Conservation (phyloP, 2,329 filamentous ascomycete genomes). For the Parastagonospora avenae region DNA sequence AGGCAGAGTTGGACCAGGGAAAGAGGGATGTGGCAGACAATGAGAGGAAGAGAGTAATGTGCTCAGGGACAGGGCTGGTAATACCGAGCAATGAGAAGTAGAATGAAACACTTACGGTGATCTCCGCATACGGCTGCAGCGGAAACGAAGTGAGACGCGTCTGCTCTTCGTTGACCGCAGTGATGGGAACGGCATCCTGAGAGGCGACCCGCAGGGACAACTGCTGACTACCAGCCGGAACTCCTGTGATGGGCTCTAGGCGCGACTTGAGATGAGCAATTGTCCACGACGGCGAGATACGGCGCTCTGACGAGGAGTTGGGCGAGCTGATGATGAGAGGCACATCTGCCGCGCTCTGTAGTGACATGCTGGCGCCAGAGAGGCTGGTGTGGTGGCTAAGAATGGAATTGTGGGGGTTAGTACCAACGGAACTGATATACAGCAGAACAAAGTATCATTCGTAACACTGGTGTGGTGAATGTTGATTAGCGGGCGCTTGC, state of each 20-base stretch:
- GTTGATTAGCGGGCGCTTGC: constrained; percentile 1
- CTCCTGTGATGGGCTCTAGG: constrained; percentile 90
- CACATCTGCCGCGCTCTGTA: constrained; percentile 68
- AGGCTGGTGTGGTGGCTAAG: constrained; percentile 4
- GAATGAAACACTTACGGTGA: constrained; percentile 68
- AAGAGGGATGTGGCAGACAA: constrained; percentile 36
- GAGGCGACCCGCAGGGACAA: constrained; percentile 72
- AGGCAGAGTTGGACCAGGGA: constrained; percentile 14
- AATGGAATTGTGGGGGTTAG: constrained; percentile 10
- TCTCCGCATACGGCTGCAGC: constrained; percentile 75
- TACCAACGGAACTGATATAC: constrained; percentile 11
- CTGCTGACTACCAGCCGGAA: constrained; percentile 79
- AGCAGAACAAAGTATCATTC: constrained; percentile 10
- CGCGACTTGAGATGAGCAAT: constrained; percentile 83
- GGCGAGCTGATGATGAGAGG: constrained; percentile 77
- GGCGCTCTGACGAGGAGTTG: constrained; percentile 81
- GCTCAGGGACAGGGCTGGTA: constrained; percentile 20
- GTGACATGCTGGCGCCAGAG: constrained; percentile 30
- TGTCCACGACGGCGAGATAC: constrained; percentile 90
- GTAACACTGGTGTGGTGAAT: constrained; percentile 9
- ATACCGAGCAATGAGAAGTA: constrained; percentile 18
- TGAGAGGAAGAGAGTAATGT: constrained; percentile 28
- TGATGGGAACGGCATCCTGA: constrained; percentile 67
- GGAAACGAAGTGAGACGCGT: constrained; percentile 68
- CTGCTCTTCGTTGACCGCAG: constrained; percentile 74